These are phyloP conservation scores for Penicillium tannophilum DNA, from an alignment of 495 filamentous ascomycete species.

Conservation along the genomic window DNA sequence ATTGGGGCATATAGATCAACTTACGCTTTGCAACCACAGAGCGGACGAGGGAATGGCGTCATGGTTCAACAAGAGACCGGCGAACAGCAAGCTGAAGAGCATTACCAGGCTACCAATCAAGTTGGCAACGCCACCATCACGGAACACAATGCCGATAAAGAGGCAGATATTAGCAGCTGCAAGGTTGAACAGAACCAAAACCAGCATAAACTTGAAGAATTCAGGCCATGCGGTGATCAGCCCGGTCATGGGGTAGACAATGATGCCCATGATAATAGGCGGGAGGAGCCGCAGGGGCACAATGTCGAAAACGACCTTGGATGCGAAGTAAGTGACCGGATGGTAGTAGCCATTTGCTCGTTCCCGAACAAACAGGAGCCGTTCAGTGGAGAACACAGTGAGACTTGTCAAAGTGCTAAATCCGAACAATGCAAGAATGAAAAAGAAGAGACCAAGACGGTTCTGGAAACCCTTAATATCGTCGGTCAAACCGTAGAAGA, in stretches of 20 bases:
- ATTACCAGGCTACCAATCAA: slow-evolving; percentile 94
- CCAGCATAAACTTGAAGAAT: slow-evolving; percentile 89
- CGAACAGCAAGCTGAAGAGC: slow-evolving; percentile 95
- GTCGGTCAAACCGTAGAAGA: slow-evolving; percentile 95
- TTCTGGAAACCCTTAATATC: slow-evolving; percentile 99
- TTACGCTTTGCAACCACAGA: slow-evolving; percentile 83
- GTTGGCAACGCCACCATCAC: slow-evolving; percentile 90
- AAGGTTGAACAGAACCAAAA: slow-evolving; percentile 93
- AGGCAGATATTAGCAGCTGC: slow-evolving; percentile 90
- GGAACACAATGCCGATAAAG: slow-evolving; percentile 95
- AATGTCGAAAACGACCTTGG: slow-evolving; percentile 95
- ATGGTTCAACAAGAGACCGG: slow-evolving; percentile 90
- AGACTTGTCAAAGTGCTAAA: slow-evolving; percentile 94
- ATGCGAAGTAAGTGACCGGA: slow-evolving; percentile 94
- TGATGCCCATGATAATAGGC: slow-evolving; percentile 93
- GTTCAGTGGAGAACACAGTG: slow-evolving; percentile 90
- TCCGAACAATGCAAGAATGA: slow-evolving; percentile 91
- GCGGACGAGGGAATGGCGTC: slow-evolving; percentile 83
- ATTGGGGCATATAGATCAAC: slow-evolving; percentile 21
- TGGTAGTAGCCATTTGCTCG: slow-evolving; percentile 96
- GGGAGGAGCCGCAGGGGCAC: slow-evolving; percentile 91
- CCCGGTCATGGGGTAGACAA: slow-evolving; percentile 99
- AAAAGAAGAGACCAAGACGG: slow-evolving; percentile 97
- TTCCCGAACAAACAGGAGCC: slow-evolving; percentile 91
- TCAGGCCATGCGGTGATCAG: slow-evolving; percentile 78